Evolutionary conservation across 2,329 filamentous ascomycete species (phyloP).

Genomic region (Akanthomyces uredinophilus): DNA sequence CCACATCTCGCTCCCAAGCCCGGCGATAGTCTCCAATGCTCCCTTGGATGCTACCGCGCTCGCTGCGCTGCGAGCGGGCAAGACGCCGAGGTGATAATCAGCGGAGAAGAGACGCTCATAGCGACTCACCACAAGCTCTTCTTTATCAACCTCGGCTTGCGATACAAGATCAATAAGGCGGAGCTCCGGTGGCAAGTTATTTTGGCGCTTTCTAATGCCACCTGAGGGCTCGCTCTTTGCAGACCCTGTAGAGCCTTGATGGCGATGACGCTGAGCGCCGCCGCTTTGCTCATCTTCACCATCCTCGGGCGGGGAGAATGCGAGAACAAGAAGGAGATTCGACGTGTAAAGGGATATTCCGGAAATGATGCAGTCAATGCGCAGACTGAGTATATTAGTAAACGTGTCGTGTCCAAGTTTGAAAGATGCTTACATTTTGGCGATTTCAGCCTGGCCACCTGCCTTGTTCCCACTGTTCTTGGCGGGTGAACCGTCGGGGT

Average conservation of each 20-base stretch:
- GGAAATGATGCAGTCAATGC: conserved; percentile 96
- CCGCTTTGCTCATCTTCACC: conserved; percentile 29
- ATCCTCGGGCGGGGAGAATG: conserved; percentile 73
- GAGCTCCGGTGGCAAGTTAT: conserved; percentile 80
- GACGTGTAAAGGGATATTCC: conserved; percentile 95
- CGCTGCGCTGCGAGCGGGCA: conserved; percentile 68
- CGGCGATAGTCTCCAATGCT: conserved; percentile 70
- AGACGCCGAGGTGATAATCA: conserved; percentile 84
- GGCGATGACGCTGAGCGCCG: conserved; percentile 34
- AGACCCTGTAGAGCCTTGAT: conserved; percentile 38
- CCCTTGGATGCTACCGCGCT: conserved; percentile 62
- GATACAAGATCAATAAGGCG: conserved; percentile 85
- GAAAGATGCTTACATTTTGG: conserved; percentile 67
- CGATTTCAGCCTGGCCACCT: conserved; percentile 75
- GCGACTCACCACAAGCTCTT: conserved; percentile 78
- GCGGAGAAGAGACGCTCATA: conserved; percentile 80
- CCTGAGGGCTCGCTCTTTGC: conserved; percentile 55
- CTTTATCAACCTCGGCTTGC: conserved; percentile 81
- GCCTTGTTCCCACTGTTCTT: conserved; percentile 38
- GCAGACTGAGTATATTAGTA: conserved; percentile 56
- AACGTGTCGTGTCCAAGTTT: background rate
- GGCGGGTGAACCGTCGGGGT: conserved; percentile 53
- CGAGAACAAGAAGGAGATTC: conserved; percentile 83
- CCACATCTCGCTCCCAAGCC: conserved; percentile 72
- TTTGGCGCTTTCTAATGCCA: conserved; percentile 65